Percentiles rank a stretch among this genome's conserved stretches.
These are phyloP conservation scores for Geotrichum macrosporum DNA, from an alignment of 1,139 yeast species.

Conservation along the genomic window DNA sequence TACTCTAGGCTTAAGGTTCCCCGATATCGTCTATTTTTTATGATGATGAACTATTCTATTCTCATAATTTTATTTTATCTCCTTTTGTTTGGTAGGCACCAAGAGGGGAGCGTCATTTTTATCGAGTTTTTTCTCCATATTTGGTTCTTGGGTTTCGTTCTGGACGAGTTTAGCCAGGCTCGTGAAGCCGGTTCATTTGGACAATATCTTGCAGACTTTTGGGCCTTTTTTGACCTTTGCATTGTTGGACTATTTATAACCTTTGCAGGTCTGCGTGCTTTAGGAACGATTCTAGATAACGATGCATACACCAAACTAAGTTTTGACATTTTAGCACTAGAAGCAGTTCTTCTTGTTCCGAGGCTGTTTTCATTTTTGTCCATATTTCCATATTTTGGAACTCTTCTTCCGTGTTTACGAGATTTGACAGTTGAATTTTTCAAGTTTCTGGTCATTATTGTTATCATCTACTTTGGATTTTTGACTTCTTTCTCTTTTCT, in stretches of 20 bases:
- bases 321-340: constrained; percentile 35
- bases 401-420: constrained; percentile 35
- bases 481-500: constrained; percentile 36
- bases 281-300: constrained; percentile 24
- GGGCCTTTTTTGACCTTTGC: constrained; percentile 34
- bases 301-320: constrained; percentile 28
- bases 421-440: constrained; percentile 35
- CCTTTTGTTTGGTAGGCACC: constrained; percentile 26
- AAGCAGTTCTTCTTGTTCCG: constrained; percentile 36
- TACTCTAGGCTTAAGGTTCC: constrained; percentile 37
- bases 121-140: constrained; percentile 33
- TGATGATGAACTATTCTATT: constrained; percentile 34
- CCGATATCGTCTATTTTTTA: constrained; percentile 32
- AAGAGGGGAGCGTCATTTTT: constrained; percentile 15
- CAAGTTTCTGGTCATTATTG: constrained; percentile 35
- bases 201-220: constrained; percentile 34
- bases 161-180: constrained; percentile 35
- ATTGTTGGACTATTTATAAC: constrained; percentile 31
- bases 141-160: constrained; percentile 37
- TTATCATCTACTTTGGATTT: constrained; percentile 36
- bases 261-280: constrained; percentile 28
- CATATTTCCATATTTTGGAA: constrained; percentile 37
- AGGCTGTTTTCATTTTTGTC: constrained; percentile 35
- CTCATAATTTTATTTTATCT: constrained; percentile 32
- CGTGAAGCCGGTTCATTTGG: constrained; percentile 34